Base-by-base conservation (phyloP, 2,329 filamentous ascomycete species). In the Clarireedia homoeocarpa region DNA sequence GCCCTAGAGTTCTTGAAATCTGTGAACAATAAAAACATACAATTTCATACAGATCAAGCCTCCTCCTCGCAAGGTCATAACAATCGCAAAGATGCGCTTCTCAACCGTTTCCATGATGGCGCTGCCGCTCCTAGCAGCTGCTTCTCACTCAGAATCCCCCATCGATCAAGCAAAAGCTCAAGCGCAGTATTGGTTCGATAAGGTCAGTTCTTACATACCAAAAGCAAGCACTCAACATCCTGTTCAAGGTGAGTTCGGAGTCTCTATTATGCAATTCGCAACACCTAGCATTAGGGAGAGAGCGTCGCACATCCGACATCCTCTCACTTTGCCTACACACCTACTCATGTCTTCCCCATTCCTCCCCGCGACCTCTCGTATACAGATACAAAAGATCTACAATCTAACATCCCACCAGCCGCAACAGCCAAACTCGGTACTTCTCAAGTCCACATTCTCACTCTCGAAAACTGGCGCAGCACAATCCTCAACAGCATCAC, bases 401-500 rank as follows among this genome's bases (percentile, higher is more conserved):
- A 30, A 30, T 30, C 27, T 30, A 30, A 30, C 27, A 12, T 2
- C 27, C 70, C 62, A 44, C 69, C 74, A 46, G 72, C 74, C 14
- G 75, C 77, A 49, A 75, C 76, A 34, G 75, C 74, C 46, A 74
- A 77, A 36, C 72, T 76, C n/a, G 79, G 77, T 2, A 69, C 71
- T 47, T 71, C 73, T 61, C 76, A 77, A 48, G 73, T 85, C 60
- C 73, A 80, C 69, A 69, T 79, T 50, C 70, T 92, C 63, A 85
- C 82, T 5, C 75, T 89, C 56, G 74, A 83, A 61, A 86, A 85
- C 77, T 89, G 87, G 86, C 81, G 84, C 70, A 73, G 85, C 26
- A 81, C 83, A 2, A 75, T 92, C 58, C 84, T 81, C 67, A 74
- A 75, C 51, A 80, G 82, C 30, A 81, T 86, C 57, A 75, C 81